These are phyloP conservation scores for Populus deltoides DNA, from an alignment of 345 rosid species.

Conservation along the genomic window DNA sequence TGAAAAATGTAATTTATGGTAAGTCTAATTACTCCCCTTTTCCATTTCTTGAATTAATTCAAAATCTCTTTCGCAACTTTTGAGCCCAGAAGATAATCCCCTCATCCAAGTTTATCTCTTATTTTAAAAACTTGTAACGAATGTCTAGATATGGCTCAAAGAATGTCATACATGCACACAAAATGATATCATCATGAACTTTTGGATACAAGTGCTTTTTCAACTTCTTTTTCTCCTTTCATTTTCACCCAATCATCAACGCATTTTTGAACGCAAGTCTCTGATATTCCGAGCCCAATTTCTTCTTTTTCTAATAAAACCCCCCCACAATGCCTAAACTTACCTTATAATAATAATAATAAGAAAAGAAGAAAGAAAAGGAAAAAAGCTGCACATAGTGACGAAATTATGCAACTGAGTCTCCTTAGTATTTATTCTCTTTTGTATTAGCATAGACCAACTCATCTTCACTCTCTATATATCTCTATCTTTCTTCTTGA, in stretches of 20 bases:
- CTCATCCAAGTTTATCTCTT: background rate
- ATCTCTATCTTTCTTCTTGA: background rate
- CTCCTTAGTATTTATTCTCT: conserved; percentile 41
- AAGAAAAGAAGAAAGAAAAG: conserved; percentile 33
- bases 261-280: conserved; percentile 22
- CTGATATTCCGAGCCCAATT: conserved; percentile 31
- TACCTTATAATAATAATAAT: conserved; percentile 1
- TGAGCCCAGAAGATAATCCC: background rate
- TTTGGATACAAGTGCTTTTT: background rate
- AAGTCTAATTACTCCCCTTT: background rate
- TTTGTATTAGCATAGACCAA: conserved; percentile 1
- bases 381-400: conserved; percentile 39
- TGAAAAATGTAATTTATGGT: background rate
- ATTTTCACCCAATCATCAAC: conserved; percentile 35
- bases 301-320: conserved; percentile 35
- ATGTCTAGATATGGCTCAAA: background rate
- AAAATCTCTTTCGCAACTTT: background rate
- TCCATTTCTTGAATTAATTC: background rate
- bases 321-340: conserved; percentile 25
- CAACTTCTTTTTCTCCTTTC: background rate
- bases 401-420: conserved; percentile 39
- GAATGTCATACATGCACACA: conserved; percentile 7
- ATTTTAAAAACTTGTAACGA: background rate
- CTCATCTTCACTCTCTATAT: background rate
- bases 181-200: background rate